Conservation (phyloP, 2,329 filamentous ascomycete species). For the Claviceps arundinis region DNA sequence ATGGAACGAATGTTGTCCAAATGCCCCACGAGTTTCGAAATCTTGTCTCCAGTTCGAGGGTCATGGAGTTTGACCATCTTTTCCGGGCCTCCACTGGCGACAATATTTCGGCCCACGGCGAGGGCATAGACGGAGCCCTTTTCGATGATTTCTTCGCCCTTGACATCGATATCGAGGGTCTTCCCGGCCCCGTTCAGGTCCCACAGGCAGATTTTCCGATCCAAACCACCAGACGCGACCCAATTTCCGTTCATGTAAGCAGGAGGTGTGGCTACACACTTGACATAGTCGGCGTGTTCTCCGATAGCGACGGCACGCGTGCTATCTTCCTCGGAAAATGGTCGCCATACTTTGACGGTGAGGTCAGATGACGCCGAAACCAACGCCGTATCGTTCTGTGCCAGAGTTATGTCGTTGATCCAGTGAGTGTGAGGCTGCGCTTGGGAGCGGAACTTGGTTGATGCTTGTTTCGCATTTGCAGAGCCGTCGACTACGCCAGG, state of each 20-base stretch:
- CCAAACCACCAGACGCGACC: conserved; percentile 88
- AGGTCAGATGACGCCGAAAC: conserved; percentile 90
- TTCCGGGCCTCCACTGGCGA: conserved; percentile 89
- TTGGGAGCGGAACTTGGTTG: conserved; percentile 47
- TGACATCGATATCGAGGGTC: conserved; percentile 72
- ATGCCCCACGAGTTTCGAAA: conserved; percentile 94
- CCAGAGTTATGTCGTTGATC: conserved; percentile 85
- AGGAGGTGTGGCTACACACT: conserved; percentile 70
- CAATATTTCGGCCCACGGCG: conserved; percentile 61
- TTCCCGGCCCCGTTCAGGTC: conserved; percentile 81
- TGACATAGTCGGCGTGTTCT: conserved; percentile 91
- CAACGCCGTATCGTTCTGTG: conserved; percentile 62
- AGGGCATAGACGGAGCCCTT: conserved; percentile 95
- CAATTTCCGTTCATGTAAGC: conserved; percentile 52
- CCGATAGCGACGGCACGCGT: conserved; percentile 56
- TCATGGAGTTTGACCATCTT: conserved; percentile 91
- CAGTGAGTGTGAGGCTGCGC: conserved; percentile 79
- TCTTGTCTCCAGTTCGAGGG: conserved; percentile 70
- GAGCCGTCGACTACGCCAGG: conserved; percentile 16
- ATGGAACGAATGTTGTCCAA: conserved; percentile 90
- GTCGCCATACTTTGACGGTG: conserved; percentile 86
- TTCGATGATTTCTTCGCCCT: conserved; percentile 67
- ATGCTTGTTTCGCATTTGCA: conserved; percentile 19
- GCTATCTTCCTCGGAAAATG: conserved; percentile 47
- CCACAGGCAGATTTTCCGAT: conserved; percentile 87